A percentile compares a stretch with the other conserved stretches of the same genome.
These are phyloP conservation scores for Phyllosticta citrichinensis DNA, from an alignment of 2,329 filamentous ascomycete genomes.

Conservation along the genomic window DNA sequence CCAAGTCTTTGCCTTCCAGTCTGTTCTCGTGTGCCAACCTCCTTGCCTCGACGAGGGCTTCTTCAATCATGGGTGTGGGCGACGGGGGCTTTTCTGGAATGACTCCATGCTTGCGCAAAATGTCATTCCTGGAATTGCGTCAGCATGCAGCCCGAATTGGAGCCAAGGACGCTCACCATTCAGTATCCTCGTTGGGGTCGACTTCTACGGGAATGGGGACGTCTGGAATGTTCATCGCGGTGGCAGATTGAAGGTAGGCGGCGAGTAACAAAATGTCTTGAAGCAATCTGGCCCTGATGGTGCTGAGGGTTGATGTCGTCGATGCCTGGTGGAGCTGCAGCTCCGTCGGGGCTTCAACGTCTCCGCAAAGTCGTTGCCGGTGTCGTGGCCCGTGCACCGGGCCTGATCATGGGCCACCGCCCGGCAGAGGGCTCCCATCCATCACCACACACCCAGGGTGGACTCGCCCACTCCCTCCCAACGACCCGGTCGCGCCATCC, in stretches of 20 bases:
- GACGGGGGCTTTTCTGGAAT: constrained; percentile 98
- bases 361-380: neutral
- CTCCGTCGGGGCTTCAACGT: neutral
- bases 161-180: constrained; percentile 56
- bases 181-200: constrained; percentile 92
- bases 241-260: constrained; percentile 1
- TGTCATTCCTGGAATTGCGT: constrained; percentile 71
- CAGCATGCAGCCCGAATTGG: constrained; percentile 6
- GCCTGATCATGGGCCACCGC: neutral
- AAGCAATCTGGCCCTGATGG: too few species aligned
- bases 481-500: neutral
- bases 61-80: constrained; percentile 90
- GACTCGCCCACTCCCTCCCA: neutral
- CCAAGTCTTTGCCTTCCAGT: constrained; percentile 85
- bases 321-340: neutral
- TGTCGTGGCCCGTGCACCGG: neutral
- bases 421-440: neutral
- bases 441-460: neutral
- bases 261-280: neutral
- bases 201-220: constrained; percentile 69
- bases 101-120: constrained; percentile 88
- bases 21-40: constrained; percentile 82
- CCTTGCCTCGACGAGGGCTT: constrained; percentile 77
- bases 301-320: neutral
- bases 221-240: constrained; percentile 35